Conservation (phyloP, 768 basidiomycete genomes). For the Mycena olivaceomarginata region DNA sequence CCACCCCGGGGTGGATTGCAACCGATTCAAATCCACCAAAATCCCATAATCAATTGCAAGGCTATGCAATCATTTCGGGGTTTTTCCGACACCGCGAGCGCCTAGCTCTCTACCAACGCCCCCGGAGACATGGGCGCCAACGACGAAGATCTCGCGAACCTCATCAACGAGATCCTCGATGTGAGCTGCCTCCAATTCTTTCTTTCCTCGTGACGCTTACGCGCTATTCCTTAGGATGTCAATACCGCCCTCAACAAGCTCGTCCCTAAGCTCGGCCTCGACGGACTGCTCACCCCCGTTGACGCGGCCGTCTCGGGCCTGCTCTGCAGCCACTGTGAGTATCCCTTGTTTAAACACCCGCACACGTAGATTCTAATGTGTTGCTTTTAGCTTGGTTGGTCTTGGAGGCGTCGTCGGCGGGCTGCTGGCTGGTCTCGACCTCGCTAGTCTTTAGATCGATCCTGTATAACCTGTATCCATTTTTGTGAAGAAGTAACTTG, state of each 20-base stretch:
- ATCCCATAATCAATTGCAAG: too few relatives aligned
- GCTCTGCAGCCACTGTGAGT: background rate
- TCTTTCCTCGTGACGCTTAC: too few relatives aligned
- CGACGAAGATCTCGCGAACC: slow-evolving; percentile 25
- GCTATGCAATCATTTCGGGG: too few relatives aligned
- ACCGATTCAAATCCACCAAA: too few relatives aligned
- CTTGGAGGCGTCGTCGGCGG: slow-evolving; percentile 21
- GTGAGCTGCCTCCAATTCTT: too few relatives aligned
- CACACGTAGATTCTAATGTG: slow-evolving; percentile 11
- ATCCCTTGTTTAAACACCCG: too few relatives aligned
- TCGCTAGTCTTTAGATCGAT: slow-evolving; percentile 6
- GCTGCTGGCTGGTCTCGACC: background rate
- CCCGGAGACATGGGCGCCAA: slow-evolving; percentile 27
- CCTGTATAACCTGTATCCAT: too few relatives aligned
- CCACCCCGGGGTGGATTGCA: too few relatives aligned
- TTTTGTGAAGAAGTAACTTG: too few relatives aligned
- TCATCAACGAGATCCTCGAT: slow-evolving; percentile 11
- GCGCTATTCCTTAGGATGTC: slow-evolving; percentile 1
- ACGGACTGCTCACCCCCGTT: background rate
- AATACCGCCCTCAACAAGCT: slow-evolving; percentile 28
- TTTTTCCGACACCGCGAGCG: too few relatives aligned
- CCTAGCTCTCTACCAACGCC: too few relatives aligned
- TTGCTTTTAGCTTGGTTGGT: background rate
- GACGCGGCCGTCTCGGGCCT: slow-evolving; percentile 19
- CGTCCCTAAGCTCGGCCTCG: slow-evolving; percentile 29